Evolutionary conservation across 495 filamentous ascomycete species (phyloP).

Genomic region (Lasiosphaeriaceae sp.): DNA sequence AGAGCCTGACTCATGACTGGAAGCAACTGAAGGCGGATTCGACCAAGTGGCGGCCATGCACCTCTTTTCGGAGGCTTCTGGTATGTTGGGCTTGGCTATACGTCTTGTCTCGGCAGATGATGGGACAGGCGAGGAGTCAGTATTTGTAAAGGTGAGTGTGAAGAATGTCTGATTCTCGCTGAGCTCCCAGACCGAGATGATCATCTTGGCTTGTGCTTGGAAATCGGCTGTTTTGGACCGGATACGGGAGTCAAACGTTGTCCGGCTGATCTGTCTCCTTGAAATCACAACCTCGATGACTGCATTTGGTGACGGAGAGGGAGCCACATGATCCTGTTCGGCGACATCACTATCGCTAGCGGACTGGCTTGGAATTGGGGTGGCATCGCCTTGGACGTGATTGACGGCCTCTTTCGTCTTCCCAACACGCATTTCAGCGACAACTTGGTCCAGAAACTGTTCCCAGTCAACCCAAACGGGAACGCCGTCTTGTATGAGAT

Average conservation of each 20-base stretch:
- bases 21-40: conserved; percentile 42
- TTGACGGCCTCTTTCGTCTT: conserved; percentile 6
- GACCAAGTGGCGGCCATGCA: conserved; percentile 25
- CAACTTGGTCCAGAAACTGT: conserved; percentile 48
- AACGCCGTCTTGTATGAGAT: conserved; percentile 55
- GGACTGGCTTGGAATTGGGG: conserved; percentile 9
- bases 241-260: conserved; percentile 19
- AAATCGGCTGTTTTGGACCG: conserved; percentile 30
- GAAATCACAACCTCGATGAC: conserved; percentile 57
- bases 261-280: conserved; percentile 22
- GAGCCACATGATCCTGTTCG: conserved; percentile 11
- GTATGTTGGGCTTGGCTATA: conserved; percentile 28
- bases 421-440: conserved; percentile 39
- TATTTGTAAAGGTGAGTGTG: conserved; percentile 61
- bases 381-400: conserved; percentile 14
- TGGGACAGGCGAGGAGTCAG: conserved; percentile 29
- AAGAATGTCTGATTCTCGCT: conserved; percentile 55
- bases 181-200: conserved; percentile 60
- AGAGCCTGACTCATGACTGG: conserved; percentile 33
- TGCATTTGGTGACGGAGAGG: conserved; percentile 40
- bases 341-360: conserved; percentile 8
- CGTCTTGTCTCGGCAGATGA: conserved; percentile 16
- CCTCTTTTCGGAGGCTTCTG: conserved; percentile 34
- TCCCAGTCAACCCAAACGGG: conserved; percentile 55
- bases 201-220: conserved; percentile 59